phyloP scores from a whole-genome alignment of 2,329 filamentous ascomycete genomes.

The Aspergillus fumigatus region DNA sequence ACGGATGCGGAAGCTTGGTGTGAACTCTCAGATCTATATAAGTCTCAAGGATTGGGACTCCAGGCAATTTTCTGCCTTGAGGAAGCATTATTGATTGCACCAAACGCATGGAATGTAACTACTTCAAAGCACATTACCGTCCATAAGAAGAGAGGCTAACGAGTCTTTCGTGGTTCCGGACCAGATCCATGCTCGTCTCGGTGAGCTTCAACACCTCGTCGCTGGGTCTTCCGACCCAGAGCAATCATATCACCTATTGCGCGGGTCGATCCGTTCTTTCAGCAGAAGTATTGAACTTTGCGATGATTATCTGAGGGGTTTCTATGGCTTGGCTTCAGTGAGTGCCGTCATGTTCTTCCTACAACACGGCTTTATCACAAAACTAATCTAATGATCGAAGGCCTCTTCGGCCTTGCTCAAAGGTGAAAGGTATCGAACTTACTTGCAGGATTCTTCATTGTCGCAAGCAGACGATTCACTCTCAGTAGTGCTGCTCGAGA shows the following conservation, averaged over 20 bases:
- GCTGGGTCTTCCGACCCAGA: conserved; percentile 34
- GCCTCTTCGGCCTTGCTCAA: conserved; percentile 24
- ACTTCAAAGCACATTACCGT: neutral
- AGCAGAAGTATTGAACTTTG: conserved; percentile 90
- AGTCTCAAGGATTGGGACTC: conserved; percentile 68
- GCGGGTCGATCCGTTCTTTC: conserved; percentile 77
- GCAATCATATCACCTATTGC: conserved; percentile 48
- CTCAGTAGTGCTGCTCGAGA: conserved; percentile 23
- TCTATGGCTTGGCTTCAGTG: conserved; percentile 84
- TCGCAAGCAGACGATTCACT: conserved; percentile 10
- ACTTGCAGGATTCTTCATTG: conserved; percentile 3
- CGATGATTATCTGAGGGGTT: conserved; percentile 85
- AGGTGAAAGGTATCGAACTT: conserved; percentile 7
- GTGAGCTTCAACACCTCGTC: conserved; percentile 75
- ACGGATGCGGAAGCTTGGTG: conserved; percentile 93
- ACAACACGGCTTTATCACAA: neutral
- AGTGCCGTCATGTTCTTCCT: conserved; percentile 19
- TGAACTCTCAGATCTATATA: conserved; percentile 83
- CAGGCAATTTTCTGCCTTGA: conserved; percentile 87
- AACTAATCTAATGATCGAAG: conserved; percentile 12
- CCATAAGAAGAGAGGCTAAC: neutral
- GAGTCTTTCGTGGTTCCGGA: neutral
- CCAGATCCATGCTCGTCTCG: conserved; percentile 79
- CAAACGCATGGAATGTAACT: conserved; percentile 92
- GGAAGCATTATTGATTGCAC: conserved; percentile 78